These are phyloP conservation scores for Fagopyrum esculentum DNA, from an alignment of 148 eudicot species.

Conservation along the genomic window DNA sequence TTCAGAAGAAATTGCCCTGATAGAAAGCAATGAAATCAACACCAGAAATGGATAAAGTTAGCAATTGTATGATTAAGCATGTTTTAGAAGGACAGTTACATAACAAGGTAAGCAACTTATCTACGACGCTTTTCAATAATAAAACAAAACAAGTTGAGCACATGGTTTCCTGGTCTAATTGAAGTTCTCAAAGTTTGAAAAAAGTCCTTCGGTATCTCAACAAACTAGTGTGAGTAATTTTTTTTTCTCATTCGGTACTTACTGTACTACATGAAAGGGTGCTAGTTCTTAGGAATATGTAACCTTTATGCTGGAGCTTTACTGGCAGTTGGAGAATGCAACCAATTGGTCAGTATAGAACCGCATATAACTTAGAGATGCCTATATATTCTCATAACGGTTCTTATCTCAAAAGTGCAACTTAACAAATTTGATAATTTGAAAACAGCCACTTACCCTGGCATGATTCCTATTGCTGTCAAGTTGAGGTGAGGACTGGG, in stretches of 20 bases:
- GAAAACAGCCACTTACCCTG: slow-evolving; percentile 44
- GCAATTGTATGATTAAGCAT: not conserved
- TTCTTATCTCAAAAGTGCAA: not conserved
- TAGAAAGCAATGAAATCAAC: slow-evolving; percentile 15
- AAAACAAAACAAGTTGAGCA: not conserved
- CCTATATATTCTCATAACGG: not conserved
- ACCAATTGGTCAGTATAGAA: not conserved
- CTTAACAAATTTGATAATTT: not conserved
- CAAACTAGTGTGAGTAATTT: not conserved
- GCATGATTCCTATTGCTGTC: slow-evolving; percentile 80
- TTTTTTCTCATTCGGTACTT: not conserved
- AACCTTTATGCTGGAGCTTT: not conserved
- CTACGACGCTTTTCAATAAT: not conserved
- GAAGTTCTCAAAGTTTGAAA: not conserved
- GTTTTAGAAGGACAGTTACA: not conserved
- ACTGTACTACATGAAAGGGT: not conserved
- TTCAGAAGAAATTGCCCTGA: slow-evolving; percentile 59
- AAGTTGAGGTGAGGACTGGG: slow-evolving; percentile 76
- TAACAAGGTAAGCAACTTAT: not conserved
- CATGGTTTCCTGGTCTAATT: not conserved
- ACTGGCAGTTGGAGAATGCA: slow-evolving; percentile 1
- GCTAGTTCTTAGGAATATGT: not conserved
- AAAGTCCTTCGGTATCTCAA: not conserved
- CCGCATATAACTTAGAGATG: not conserved
- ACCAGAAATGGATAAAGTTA: not conserved